These are phyloP conservation scores for Suhomyces vadensis DNA, from an alignment of 805 yeast genomes.

Conservation along the genomic window DNA sequence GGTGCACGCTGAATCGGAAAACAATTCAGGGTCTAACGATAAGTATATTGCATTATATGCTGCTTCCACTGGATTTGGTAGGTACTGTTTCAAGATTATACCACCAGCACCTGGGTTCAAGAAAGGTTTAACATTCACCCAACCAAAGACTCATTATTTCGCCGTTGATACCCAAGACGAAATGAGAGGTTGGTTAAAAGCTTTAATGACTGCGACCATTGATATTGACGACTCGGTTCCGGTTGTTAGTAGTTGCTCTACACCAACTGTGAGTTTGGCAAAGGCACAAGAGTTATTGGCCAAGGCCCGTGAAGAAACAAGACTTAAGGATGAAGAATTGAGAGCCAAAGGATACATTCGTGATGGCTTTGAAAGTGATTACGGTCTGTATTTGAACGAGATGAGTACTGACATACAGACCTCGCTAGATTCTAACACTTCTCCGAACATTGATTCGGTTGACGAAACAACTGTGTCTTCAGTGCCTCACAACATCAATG, in stretches of 20 bases:
- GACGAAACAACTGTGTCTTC: slow-evolving; percentile 37
- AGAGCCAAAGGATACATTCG: slow-evolving; percentile 43
- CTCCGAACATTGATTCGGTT: slow-evolving; percentile 32
- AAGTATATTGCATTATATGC: slow-evolving; percentile 84
- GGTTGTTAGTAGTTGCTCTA: slow-evolving; percentile 85
- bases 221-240: slow-evolving; percentile 94
- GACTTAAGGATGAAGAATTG: slow-evolving; percentile 51
- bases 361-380: slow-evolving; percentile 24
- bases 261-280: slow-evolving; percentile 89
- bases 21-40: slow-evolving; percentile 68
- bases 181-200: slow-evolving; percentile 94
- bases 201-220: slow-evolving; percentile 91
- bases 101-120: slow-evolving; percentile 98
- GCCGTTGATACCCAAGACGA: slow-evolving; percentile 92
- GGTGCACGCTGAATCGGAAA: slow-evolving; percentile 39
- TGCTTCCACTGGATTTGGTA: slow-evolving; percentile 91
- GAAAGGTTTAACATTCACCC: slow-evolving; percentile 94
- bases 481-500: slow-evolving; percentile 9
- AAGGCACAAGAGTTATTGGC: slow-evolving; percentile 85
- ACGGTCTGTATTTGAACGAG: slow-evolving; percentile 13
- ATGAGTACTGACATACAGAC: slow-evolving; percentile 20
- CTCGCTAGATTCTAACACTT: slow-evolving; percentile 28
- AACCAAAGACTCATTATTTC: slow-evolving; percentile 92
- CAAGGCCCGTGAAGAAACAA: slow-evolving; percentile 76
- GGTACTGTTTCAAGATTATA: slow-evolving; percentile 84